A percentile compares a stretch with the other conserved stretches of the same genome.
Evolutionary conservation across 257 asterid species (phyloP).

Genomic region (Solanum stenotomum): DNA sequence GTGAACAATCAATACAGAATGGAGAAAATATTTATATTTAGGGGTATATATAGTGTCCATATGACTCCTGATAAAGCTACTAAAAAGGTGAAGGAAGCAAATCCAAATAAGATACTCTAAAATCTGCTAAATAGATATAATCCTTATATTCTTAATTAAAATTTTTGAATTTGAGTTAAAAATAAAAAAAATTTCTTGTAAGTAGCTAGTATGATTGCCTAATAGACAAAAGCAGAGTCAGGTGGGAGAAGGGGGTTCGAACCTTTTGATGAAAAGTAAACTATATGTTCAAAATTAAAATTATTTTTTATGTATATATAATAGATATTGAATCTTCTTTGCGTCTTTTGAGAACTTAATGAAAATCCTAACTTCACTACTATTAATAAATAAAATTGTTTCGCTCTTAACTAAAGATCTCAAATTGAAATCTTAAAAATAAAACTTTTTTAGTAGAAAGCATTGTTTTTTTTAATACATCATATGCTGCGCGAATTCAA

Average conservation of each 20-base stretch:
- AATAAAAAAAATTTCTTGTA: too few species aligned
- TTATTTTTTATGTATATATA: too few species aligned
- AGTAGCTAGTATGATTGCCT: too few species aligned
- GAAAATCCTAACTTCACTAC: fast-evolving
- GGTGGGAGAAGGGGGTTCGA: background rate
- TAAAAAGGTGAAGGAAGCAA: background rate
- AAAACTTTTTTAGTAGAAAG: background rate
- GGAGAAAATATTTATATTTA: background rate
- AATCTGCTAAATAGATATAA: too few species aligned
- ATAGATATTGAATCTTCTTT: too few species aligned
- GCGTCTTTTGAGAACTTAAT: too few species aligned
- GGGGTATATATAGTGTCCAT: too few species aligned
- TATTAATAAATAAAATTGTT: background rate
- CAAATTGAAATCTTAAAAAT: background rate
- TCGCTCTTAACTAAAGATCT: background rate
- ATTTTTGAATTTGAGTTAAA: too few species aligned
- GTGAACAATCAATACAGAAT: too few species aligned
- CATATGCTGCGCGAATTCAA: background rate
- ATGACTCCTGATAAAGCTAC: background rate
- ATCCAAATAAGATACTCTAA: background rate
- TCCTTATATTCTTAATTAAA: too few species aligned
- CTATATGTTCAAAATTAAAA: too few species aligned
- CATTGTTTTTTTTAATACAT: background rate
- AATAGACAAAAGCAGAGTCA: too few species aligned
- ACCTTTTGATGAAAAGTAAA: background rate